These are phyloP conservation scores for Ustilago xerochloae DNA, from an alignment of 1,284 basidiomycete species.

Conservation along the genomic window DNA sequence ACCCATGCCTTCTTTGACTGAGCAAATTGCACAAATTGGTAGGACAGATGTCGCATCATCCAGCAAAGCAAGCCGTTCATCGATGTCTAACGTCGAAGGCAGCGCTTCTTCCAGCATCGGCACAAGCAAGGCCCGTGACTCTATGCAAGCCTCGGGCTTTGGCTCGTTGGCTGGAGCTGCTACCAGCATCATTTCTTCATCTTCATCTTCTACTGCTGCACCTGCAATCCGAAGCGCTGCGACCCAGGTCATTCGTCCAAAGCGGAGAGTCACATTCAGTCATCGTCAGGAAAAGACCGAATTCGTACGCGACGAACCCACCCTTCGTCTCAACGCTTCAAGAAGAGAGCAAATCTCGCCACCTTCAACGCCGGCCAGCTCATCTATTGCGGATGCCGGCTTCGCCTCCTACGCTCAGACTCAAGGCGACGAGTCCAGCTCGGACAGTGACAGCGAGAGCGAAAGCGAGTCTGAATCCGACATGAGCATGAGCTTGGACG, in stretches of 20 bases:
- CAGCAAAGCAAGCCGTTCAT: constrained; percentile 20
- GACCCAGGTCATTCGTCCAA: constrained; percentile 45
- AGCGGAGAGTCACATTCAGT: constrained; percentile 54
- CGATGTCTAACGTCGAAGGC: constrained; percentile 19
- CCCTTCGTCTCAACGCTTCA: constrained; percentile 42
- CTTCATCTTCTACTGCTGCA: constrained; percentile 12
- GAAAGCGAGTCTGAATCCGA: constrained; percentile 43
- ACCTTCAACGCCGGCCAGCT: constrained; percentile 39
- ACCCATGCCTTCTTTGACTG: constrained; percentile 34
- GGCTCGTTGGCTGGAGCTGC: constrained; percentile 21
- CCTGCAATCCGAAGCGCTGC: constrained; percentile 22
- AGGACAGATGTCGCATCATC: constrained; percentile 12
- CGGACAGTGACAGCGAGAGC: constrained; percentile 42
- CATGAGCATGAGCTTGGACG: constrained; percentile 49
- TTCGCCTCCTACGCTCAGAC: constrained; percentile 42
- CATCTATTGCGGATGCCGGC: constrained; percentile 31
- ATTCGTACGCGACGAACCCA: constrained; percentile 51
- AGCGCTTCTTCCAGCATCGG: background rate
- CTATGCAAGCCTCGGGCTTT: constrained; percentile 22
- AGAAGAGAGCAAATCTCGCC: constrained; percentile 42
- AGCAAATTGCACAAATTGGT: constrained; percentile 42
- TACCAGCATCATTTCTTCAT: constrained; percentile 21
- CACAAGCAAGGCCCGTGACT: constrained; percentile 21
- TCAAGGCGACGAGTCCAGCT: constrained; percentile 27
- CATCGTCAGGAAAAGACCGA: constrained; percentile 52